Base-by-base conservation (phyloP, 176 grass and related monocot genomes). In the Paspalum notatum region DNA sequence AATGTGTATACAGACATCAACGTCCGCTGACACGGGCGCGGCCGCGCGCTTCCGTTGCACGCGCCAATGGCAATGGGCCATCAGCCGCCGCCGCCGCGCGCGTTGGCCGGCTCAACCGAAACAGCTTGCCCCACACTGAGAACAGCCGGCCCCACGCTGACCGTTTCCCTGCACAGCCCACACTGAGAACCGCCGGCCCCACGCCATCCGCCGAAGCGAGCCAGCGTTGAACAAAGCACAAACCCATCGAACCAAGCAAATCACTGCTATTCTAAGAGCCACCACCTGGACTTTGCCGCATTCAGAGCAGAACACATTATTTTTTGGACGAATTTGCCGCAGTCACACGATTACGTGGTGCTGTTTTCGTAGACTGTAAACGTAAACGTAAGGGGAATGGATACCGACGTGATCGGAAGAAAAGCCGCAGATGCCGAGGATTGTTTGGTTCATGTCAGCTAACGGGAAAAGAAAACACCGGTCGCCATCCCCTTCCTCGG, bases 291-390 rank as follows among this genome's bases (percentile, higher is more conserved):
- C 40, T 67, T 67, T 3, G 64, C 64, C 20, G 40, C 17, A 43
- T 43, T 12, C 5, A 10, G 15, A 39, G 0, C 1, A 0, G 2
- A 1, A 7, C 4, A 1, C 1, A 13, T 7, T 12, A n/a, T 1
- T 26, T 26, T 26, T 25, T 48, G 44, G 67, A 24, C 1, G 8
- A 27, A 51, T 21, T 42, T 8, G 13, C 50, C 5, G 41, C 7
- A 18, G 20, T 62, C 43, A 62, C 9, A 48, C 42, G 15, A 63
- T 22, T 14, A 9, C 17, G 9, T 49, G 15, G n/a, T n/a, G n/a
- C n/a, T n/a, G n/a, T n/a, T n/a, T n/a, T n/a, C n/a, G n/a, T n/a
- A n/a, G n/a, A n/a, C n/a, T n/a, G n/a, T n/a, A n/a, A n/a, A n/a
- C n/a, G n/a, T n/a, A n/a, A n/a, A n/a, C n/a, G n/a, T n/a, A n/a